Base-by-base conservation (phyloP, 176 grass and related monocot species). In the Cenchrus americanus region DNA sequence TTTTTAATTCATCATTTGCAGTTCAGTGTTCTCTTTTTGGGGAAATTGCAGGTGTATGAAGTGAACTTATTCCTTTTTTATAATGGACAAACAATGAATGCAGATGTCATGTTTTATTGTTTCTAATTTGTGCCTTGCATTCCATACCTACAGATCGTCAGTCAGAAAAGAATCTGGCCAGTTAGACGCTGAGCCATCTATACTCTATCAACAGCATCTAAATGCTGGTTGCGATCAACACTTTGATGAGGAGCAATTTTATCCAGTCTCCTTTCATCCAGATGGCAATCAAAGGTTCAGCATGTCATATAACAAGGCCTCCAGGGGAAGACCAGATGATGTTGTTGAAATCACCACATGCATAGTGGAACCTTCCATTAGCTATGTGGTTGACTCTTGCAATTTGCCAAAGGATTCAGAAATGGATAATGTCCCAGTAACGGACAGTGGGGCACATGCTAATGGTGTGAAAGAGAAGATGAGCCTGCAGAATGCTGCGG, bases 221-320 rank as follows among this genome's bases (percentile, higher is more conserved):
- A 86, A 83, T 30, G 79, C 74, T 79, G 78, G 85, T 82, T 54
- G 12, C 75, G 72, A 88, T 26, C 78, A 83, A 78, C 81, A 82
- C 49, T 82, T 81, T 82, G 87, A 92, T 46, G 86, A 81, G 7
- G 91, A 91, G 62, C 51, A 85, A 49, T 76, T 83, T 40, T 90
- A 84, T 82, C 83, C 85, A 58, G 78, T 86, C n/a, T 90, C 89
- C 78, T 86, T 86, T 59, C 63, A 57, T 82, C 89, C 83, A 67
- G 75, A 88, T 73, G 86, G 67, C 74, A 82, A 57, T 44, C 86
- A 85, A 21, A 83, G 80, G 34, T 90, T 94, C 78, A 96, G 84
- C 66, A 84, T 90, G 86, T 92, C 85, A 59, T 93, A 94, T 88
- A 96, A 87, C 83, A 96, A 90, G 81, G 41, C 18, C 23, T 81